These are phyloP conservation scores for Leccinum subgranulosum DNA, from an alignment of 768 basidiomycete genomes.

Conservation along the genomic window DNA sequence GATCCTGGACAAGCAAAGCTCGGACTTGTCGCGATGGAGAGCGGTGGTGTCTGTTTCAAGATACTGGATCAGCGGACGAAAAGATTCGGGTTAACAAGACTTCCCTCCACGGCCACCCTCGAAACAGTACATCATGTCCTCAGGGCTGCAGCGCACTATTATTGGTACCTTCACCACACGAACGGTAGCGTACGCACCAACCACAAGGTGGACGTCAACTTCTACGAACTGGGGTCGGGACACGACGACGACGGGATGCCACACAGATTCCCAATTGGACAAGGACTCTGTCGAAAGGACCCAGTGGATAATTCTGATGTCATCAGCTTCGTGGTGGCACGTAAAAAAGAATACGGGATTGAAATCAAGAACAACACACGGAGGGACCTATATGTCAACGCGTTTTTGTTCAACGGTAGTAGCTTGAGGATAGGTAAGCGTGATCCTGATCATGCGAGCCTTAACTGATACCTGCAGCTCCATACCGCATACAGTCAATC, in stretches of 20 bases:
- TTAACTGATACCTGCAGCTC: not conserved
- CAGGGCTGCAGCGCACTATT: constrained; percentile 15
- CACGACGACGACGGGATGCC: not conserved
- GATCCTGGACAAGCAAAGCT: not conserved
- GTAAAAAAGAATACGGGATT: constrained; percentile 31
- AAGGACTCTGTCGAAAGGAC: constrained; percentile 4
- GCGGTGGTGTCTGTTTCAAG: not conserved
- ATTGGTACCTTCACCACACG: constrained; percentile 18
- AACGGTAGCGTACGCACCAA: not conserved
- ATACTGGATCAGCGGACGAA: not conserved
- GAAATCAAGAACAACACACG: constrained; percentile 33
- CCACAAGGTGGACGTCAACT: constrained; percentile 9
- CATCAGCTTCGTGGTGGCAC: constrained; percentile 22
- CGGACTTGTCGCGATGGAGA: not conserved
- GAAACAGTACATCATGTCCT: constrained; percentile 1
- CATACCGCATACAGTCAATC: constrained; percentile 7
- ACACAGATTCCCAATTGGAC: not conserved
- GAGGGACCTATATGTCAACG: constrained; percentile 35
- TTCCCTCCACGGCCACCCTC: not conserved
- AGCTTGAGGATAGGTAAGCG: constrained; percentile 33
- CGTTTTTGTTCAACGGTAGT: constrained; percentile 42
- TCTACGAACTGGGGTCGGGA: constrained; percentile 1
- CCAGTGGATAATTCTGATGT: not conserved
- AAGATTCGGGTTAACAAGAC: not conserved
- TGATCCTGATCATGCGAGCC: not conserved